phyloP scores from a whole-genome alignment of 352 stramenopile genomes.

The Peronosclerospora sorghi region DNA sequence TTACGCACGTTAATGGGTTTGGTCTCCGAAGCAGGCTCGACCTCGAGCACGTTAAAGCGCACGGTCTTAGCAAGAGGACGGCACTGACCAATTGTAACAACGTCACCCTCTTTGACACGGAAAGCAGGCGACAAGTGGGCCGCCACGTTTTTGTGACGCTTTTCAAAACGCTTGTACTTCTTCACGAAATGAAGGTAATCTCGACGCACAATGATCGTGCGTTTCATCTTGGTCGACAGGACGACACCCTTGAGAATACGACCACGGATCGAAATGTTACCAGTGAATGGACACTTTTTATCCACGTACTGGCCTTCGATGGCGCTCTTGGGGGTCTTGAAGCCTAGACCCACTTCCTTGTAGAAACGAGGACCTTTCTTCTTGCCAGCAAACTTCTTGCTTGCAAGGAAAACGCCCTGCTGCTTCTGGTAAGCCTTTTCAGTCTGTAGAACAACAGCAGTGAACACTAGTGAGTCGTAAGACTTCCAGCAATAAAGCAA shows the following conservation, averaged over 20 bases:
- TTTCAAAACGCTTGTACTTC: slow-evolving; percentile 99
- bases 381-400: slow-evolving; percentile 90
- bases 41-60: slow-evolving; percentile 98
- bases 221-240: slow-evolving; percentile 99
- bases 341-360: slow-evolving; percentile 96
- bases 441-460: slow-evolving; percentile 50
- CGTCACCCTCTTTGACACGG: slow-evolving; percentile 97
- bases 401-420: slow-evolving; percentile 96
- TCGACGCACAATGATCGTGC: slow-evolving; percentile 98
- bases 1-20: slow-evolving; percentile 97
- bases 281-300: slow-evolving; percentile 99
- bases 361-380: slow-evolving; percentile 94
- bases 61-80: slow-evolving; percentile 99
- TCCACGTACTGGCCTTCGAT: slow-evolving; percentile 95
- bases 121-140: slow-evolving; percentile 97
- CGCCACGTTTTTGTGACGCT: slow-evolving; percentile 99
- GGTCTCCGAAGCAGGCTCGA: slow-evolving; percentile 92
- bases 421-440: slow-evolving; percentile 99
- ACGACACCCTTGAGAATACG: slow-evolving; percentile 97
- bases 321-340: slow-evolving; percentile 97
- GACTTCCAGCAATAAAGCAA: background rate
- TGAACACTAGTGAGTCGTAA: background rate
- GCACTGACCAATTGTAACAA: slow-evolving; percentile 99
- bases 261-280: slow-evolving; percentile 98
- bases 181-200: slow-evolving; percentile 99